Evolutionary conservation across 768 basidiomycete genomes (phyloP).

Genomic region (Kockovaella imperatae): DNA sequence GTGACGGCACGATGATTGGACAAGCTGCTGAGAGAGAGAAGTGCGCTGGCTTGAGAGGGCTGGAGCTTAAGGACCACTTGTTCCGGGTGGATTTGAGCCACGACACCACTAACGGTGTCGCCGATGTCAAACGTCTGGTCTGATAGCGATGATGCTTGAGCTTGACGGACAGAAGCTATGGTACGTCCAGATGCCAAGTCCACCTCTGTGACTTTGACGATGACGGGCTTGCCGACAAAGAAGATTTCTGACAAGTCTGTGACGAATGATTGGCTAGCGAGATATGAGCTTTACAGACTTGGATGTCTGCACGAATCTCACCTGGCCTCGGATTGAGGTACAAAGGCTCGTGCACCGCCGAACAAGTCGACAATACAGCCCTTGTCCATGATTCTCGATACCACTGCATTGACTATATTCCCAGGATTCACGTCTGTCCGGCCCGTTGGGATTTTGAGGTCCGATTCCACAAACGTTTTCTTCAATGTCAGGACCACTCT

Average conservation of each 20-base stretch:
- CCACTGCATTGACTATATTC: conserved; percentile 65
- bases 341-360: conserved; percentile 72
- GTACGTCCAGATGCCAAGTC: conserved; percentile 59
- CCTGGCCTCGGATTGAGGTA: conserved; percentile 77
- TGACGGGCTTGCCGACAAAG: conserved; percentile 70
- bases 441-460: conserved; percentile 59
- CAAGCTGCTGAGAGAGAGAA: conserved; percentile 79
- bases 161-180: conserved; percentile 79
- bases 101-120: conserved; percentile 32
- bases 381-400: conserved; percentile 75
- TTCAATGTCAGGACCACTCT: conserved; percentile 83
- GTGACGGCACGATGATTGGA: conserved; percentile 68
- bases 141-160: conserved; percentile 48
- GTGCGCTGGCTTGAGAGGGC: conserved; percentile 62
- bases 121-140: conserved; percentile 38
- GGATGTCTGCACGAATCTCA: conserved; percentile 39
- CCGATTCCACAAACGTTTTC: conserved; percentile 76
- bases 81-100: conserved; percentile 77
- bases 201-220: conserved; percentile 67
- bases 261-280: conserved; percentile 56
- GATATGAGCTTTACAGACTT: not conserved
- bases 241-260: conserved; percentile 53
- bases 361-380: conserved; percentile 81
- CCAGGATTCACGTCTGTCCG: conserved; percentile 65
- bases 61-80: conserved; percentile 68